phyloP scores from a whole-genome alignment of 2,329 filamentous ascomycete genomes.

The Fusarium bulbicola region DNA sequence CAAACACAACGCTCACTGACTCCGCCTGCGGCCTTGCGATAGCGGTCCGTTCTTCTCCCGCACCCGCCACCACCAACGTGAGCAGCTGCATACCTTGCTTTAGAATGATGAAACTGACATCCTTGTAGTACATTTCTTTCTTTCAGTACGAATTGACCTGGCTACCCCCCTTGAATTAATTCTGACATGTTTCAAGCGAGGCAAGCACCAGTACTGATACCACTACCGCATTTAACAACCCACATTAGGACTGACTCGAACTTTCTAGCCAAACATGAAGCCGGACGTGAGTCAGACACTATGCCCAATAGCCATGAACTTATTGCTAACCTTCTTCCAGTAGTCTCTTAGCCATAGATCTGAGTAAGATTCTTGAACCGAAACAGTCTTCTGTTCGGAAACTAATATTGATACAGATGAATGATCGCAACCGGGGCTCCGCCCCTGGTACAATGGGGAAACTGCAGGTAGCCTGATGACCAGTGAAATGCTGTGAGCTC shows the following conservation, averaged over 20 bases:
- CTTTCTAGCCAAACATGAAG: neutral
- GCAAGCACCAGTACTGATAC: neutral
- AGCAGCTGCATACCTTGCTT: neutral
- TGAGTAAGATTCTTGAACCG: neutral
- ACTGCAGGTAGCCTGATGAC: neutral
- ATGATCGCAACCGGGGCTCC: accelerated
- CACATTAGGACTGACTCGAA: neutral
- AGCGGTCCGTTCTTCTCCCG: too few relatives aligned
- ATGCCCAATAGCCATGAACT: neutral
- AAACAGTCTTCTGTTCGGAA: neutral
- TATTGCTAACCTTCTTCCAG: neutral
- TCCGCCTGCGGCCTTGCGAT: neutral
- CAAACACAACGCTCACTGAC: neutral
- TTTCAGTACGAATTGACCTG: neutral
- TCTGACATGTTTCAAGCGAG: neutral
- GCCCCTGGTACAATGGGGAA: too few relatives aligned
- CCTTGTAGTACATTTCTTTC: neutral
- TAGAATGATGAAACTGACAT: neutral
- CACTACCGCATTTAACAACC: neutral
- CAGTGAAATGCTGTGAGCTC: accelerated
- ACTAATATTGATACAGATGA: neutral
- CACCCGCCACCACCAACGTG: too few relatives aligned
- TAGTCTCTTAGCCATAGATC: neutral
- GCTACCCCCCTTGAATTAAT: neutral
- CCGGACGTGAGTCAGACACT: neutral